phyloP scores from a whole-genome alignment of 2,329 filamentous ascomycete species.

The Chalaropsis thielavioides region DNA sequence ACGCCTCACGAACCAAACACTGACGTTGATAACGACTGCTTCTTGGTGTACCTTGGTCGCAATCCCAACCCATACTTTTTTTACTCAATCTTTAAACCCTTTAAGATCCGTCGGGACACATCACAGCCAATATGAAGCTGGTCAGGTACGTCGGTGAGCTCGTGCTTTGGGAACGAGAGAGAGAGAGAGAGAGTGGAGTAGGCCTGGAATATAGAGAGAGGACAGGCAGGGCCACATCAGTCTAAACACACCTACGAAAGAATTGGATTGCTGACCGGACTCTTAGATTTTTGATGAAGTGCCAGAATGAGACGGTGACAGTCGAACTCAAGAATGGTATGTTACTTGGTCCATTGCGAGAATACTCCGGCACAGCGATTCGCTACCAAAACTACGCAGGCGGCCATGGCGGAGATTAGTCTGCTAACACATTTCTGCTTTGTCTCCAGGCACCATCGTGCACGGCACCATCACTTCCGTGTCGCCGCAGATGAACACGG shows the following conservation, averaged over 20 bases:
- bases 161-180: background rate
- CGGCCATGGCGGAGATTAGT: background rate
- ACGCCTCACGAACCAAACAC: background rate
- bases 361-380: background rate
- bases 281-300: constrained; percentile 94
- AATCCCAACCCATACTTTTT: background rate
- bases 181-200: background rate
- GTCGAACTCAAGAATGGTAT: constrained; percentile 96
- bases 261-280: background rate
- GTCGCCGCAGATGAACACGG: constrained; percentile 96
- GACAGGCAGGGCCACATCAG: background rate
- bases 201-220: background rate
- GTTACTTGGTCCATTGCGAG: constrained; percentile 19
- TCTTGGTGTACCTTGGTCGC: background rate
- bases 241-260: background rate
- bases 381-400: background rate
- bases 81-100: background rate
- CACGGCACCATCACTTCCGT: constrained; percentile 95
- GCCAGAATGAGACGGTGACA: constrained; percentile 94
- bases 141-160: constrained; percentile 55
- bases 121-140: constrained; percentile 68
- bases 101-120: background rate
- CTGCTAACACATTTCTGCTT: background rate
- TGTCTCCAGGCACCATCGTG: constrained; percentile 67
- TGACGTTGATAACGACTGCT: background rate